Conservation (phyloP, 2,329 filamentous ascomycete species). For the Coniosporium tulheliwenetii region DNA sequence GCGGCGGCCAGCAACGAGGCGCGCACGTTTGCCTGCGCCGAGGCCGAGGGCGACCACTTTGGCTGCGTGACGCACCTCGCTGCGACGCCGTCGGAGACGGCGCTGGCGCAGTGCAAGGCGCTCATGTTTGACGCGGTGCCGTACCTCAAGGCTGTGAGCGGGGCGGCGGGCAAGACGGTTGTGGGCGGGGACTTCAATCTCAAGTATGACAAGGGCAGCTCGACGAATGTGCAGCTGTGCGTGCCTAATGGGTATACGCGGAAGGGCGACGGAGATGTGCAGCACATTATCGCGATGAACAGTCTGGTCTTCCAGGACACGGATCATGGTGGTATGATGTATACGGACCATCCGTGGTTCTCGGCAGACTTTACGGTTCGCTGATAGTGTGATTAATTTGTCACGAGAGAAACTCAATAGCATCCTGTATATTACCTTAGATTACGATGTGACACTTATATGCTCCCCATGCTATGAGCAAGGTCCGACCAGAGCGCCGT, state of each 20-base stretch:
- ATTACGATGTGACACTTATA: too few relatives aligned
- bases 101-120: constrained; percentile 3
- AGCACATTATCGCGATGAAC: constrained; percentile 3
- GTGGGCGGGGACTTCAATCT: constrained; percentile 4
- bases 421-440: too few relatives aligned
- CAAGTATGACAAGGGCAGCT: constrained; percentile 1
- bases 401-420: too few relatives aligned
- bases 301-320: constrained; percentile 2
- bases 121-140: constrained; percentile 3
- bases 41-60: constrained; percentile 1
- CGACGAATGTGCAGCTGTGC: constrained; percentile 3
- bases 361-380: too few relatives aligned
- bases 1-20: constrained; percentile 1
- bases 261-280: constrained; percentile 3
- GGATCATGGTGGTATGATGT: constrained; percentile 2
- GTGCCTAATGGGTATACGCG: constrained; percentile 2
- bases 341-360: constrained; percentile 3
- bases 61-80: constrained; percentile 2
- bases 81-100: constrained; percentile 1
- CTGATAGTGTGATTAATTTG: too few relatives aligned
- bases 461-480: too few relatives aligned
- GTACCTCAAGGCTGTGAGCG: constrained; percentile 1
- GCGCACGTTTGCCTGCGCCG: constrained; percentile 2
- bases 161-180: constrained; percentile 1
- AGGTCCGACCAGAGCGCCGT: too few relatives aligned